A percentile compares a stretch with the other conserved stretches of the same genome.
Evolutionary conservation across 2,329 filamentous ascomycete species (phyloP).

Genomic region (Aspergillus glaucus): DNA sequence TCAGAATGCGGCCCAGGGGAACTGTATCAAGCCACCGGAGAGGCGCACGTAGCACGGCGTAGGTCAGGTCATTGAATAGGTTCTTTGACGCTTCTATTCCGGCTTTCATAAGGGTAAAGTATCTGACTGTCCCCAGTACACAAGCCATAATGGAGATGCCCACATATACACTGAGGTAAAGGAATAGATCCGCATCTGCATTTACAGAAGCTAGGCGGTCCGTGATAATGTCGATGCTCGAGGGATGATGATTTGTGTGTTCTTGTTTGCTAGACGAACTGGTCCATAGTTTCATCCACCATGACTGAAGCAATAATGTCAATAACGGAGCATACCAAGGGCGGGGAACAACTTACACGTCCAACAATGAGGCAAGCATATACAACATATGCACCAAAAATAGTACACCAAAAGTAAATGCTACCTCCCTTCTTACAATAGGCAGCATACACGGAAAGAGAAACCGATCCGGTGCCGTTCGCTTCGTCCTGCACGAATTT

Average conservation of each 20-base stretch:
- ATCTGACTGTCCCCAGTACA: constrained; percentile 48
- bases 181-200: constrained; percentile 43
- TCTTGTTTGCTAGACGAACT: constrained; percentile 19
- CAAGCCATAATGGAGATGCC: constrained; percentile 52
- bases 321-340: background rate
- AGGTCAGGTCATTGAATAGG: constrained; percentile 61
- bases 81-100: constrained; percentile 60
- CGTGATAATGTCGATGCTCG: background rate
- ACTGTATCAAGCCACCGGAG: constrained; percentile 72
- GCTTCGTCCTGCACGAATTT: constrained; percentile 73
- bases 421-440: constrained; percentile 65
- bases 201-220: background rate
- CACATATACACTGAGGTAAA: constrained; percentile 50
- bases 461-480: constrained; percentile 65
- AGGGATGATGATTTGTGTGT: background rate
- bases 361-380: constrained; percentile 52
- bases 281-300: constrained; percentile 46
- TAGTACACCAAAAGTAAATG: constrained; percentile 52
- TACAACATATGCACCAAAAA: constrained; percentile 48
- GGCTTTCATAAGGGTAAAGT: constrained; percentile 29
- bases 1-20: constrained; percentile 66
- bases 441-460: constrained; percentile 57
- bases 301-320: constrained; percentile 25
- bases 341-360: constrained; percentile 29
- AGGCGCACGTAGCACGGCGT: constrained; percentile 61